Conservation (phyloP, 1,284 basidiomycete genomes). For the Marasmius oreades region DNA sequence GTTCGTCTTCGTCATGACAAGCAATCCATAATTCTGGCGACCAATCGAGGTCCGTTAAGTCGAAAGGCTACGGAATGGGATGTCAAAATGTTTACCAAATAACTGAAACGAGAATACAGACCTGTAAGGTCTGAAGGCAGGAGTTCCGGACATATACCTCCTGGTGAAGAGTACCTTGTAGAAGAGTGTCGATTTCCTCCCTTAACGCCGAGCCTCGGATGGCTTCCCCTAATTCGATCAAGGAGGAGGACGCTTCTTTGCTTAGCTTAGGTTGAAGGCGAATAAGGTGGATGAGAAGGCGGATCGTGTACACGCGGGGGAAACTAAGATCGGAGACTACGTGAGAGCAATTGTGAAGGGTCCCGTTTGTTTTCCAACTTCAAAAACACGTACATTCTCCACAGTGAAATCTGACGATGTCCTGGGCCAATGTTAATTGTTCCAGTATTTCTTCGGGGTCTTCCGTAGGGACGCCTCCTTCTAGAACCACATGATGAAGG, state of each 20-base stretch:
- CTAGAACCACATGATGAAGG: conserved; percentile 64
- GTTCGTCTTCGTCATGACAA: conserved; percentile 89
- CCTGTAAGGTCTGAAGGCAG: conserved; percentile 89
- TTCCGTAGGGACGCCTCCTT: conserved; percentile 66
- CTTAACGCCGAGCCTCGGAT: conserved; percentile 65
- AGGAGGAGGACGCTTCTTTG: conserved; percentile 82
- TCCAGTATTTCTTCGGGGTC: conserved; percentile 84
- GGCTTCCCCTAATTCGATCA: conserved; percentile 83
- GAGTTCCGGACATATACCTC: conserved; percentile 90
- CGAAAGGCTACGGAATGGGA: conserved; percentile 66
- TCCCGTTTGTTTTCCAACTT: not conserved
- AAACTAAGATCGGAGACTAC: conserved; percentile 66
- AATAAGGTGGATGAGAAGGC: conserved; percentile 75
- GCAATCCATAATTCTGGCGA: conserved; percentile 88
- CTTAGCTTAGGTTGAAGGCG: conserved; percentile 77
- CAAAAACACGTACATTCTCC: conserved; percentile 66
- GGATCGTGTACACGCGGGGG: conserved; percentile 71
- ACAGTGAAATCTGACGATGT: conserved; percentile 85
- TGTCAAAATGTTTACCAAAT: conserved; percentile 7
- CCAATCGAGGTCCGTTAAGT: conserved; percentile 94
- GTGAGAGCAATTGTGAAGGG: conserved; percentile 1
- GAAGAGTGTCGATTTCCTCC: conserved; percentile 65
- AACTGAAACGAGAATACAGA: conserved; percentile 29
- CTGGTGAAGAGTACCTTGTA: conserved; percentile 78
- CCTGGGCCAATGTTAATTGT: conserved; percentile 82